Base-by-base conservation (phyloP, 768 basidiomycete species). In the Lentinus brumalis region DNA sequence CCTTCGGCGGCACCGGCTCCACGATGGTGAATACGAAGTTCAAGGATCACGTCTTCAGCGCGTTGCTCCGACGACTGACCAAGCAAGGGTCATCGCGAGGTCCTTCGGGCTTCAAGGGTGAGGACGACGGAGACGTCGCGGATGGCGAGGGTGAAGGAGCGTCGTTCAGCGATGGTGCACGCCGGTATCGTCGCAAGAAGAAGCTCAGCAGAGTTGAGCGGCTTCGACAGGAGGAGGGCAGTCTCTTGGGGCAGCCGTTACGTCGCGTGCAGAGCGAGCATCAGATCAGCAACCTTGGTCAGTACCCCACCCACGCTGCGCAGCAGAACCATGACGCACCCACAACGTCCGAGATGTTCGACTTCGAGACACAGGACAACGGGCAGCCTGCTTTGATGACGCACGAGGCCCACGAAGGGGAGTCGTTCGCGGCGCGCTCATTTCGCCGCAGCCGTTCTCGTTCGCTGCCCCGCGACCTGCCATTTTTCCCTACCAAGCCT, bases 11-110 rank as follows among this genome's bases (percentile, higher is more conserved):
- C 3, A 91, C 89, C 2, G 96, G 96, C 1, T 93, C 91, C 14
- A 98, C 97, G 5, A 83, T 88, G 55, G 95, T 98, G 61, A 98
- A 99, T 73, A 94, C 91, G 41, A 92, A 86, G 72, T 78, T 99
- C 59, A 96, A 95, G 75, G 95, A 98, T 70, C 94, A 96, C 67
- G 94, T 99, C 49, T 96, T 99, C 71, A 91, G 86, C 61, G 91
- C 92, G 16, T 86, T 98, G 35, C 78, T 98, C 62, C 86, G 87
- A 50, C 81, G 91, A 59, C 84, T 94, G 59, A 81, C 83, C 41
- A 83, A 84, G 65, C 83, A 83, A 38, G 71, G 67, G 15, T 69
- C 72, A 21, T 66, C 66, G 21, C 66, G 67, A 8, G 47, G 45
- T 18, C 15, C 56, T 7, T 35, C 42, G 41, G 44, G 60, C 38